phyloP scores from a whole-genome alignment of 805 yeast genomes.

The Clavispora phyllophila region DNA sequence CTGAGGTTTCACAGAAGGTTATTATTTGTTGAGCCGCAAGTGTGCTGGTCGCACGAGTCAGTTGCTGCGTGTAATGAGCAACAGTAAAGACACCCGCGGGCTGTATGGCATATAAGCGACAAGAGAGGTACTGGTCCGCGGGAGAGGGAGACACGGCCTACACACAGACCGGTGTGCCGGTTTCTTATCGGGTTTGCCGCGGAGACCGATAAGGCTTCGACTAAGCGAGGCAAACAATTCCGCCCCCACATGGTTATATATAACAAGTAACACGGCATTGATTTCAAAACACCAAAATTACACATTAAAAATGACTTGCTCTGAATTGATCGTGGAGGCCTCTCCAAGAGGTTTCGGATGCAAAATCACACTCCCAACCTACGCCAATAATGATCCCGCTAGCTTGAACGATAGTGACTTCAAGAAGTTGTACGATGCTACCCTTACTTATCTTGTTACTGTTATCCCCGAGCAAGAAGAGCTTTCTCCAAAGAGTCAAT shows the following conservation, averaged over 20 bases:
- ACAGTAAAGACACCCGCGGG: not conserved
- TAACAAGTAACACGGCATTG: not conserved
- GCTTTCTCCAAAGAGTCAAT: constrained; percentile 70
- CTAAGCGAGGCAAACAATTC: not conserved
- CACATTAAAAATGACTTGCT: constrained; percentile 1
- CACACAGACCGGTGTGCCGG: not conserved
- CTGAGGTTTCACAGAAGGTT: no score
- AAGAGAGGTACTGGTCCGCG: not conserved
- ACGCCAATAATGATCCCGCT: constrained; percentile 67
- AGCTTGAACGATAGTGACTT: constrained; percentile 63
- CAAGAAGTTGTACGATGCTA: constrained; percentile 53
- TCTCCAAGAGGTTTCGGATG: constrained; percentile 53
- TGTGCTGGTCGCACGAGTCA: not conserved
- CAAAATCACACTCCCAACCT: constrained; percentile 54
- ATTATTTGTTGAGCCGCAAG: no score
- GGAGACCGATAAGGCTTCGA: not conserved
- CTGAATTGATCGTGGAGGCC: constrained; percentile 7
- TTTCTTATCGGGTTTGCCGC: constrained; percentile 1
- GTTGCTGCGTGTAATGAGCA: not conserved
- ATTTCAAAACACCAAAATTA: not conserved
- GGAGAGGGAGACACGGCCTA: not conserved
- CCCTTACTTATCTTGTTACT: constrained; percentile 64
- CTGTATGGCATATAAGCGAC: not conserved
- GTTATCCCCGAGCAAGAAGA: constrained; percentile 70
- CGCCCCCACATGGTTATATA: not conserved